Conservation (phyloP, 2,329 filamentous ascomycete genomes). For the Rutstroemia sp. region DNA sequence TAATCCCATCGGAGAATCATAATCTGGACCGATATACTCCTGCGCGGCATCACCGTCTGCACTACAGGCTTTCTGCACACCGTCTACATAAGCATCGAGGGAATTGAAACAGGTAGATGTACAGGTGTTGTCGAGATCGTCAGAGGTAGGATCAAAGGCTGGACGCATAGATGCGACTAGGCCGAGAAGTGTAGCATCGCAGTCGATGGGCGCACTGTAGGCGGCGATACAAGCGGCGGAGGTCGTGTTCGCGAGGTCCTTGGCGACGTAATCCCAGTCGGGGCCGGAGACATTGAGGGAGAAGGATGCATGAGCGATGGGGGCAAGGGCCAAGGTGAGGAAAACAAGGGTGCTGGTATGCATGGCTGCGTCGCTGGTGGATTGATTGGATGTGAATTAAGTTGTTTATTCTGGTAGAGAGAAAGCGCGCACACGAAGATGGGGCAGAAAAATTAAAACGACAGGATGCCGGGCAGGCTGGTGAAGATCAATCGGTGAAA, state of each 20-base stretch:
- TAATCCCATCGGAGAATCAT: conserved; percentile 18
- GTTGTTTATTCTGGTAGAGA: too few relatives aligned
- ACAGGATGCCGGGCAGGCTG: too few relatives aligned
- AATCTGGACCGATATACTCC: conserved; percentile 10
- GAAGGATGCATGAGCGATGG: conserved; percentile 12
- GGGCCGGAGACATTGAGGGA: conserved; percentile 26
- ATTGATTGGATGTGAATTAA: too few relatives aligned
- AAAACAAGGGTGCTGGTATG: neutral
- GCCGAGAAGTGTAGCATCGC: conserved; percentile 26
- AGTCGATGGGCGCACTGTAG: conserved; percentile 27
- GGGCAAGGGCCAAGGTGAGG: neutral
- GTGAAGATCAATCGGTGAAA: too few relatives aligned
- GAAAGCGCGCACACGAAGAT: too few relatives aligned
- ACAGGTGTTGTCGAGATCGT: conserved; percentile 24
- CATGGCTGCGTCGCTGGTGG: too few relatives aligned
- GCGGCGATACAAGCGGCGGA: conserved; percentile 28
- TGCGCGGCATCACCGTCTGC: conserved; percentile 24
- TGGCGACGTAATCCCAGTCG: conserved; percentile 28
- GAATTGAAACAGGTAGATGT: conserved; percentile 24
- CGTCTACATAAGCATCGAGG: conserved; percentile 22
- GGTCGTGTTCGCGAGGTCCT: conserved; percentile 26
- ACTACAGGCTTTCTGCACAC: conserved; percentile 22
- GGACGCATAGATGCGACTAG: conserved; percentile 27
- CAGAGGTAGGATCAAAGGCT: conserved; percentile 21
- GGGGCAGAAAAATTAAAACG: too few relatives aligned